These are phyloP conservation scores for Allium cepa DNA, from an alignment of 106 monocot genomes.

Conservation along the genomic window DNA sequence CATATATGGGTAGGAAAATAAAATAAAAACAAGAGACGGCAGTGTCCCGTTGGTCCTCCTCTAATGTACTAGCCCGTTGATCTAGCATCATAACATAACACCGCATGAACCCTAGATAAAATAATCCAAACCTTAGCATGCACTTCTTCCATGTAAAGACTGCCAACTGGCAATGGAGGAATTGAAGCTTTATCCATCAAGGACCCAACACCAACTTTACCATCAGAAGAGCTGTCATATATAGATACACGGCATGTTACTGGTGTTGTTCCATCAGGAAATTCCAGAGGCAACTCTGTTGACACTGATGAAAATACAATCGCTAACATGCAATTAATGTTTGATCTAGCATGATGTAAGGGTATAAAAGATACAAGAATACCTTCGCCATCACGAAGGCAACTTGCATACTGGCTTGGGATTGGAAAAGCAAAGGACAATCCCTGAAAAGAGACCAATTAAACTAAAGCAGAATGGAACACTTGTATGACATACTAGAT, in stretches of 20 bases:
- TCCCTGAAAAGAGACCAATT: constrained; percentile 35
- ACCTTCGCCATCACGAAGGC: constrained; percentile 73
- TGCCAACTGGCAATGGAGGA: constrained; percentile 77
- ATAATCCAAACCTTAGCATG: constrained; percentile 61
- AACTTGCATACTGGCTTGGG: constrained; percentile 68
- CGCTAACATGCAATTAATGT: no score
- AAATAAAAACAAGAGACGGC: no score
- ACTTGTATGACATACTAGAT: not conserved
- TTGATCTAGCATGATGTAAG: no score
- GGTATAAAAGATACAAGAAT: constrained; percentile 1
- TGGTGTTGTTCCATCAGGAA: constrained; percentile 97
- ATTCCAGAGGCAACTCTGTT: constrained; percentile 86
- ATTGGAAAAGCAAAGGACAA: constrained; percentile 96
- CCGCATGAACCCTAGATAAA: not conserved
- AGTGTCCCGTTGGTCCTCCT: no score
- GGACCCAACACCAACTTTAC: constrained; percentile 87
- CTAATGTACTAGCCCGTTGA: no score
- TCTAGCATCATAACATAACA: no score
- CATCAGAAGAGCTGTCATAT: constrained; percentile 72
- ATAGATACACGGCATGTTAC: constrained; percentile 84
- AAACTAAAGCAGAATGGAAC: constrained; percentile 4
- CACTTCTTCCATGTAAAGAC: constrained; percentile 95
- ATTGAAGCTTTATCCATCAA: constrained; percentile 71
- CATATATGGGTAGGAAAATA: no score
- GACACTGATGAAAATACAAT: constrained; percentile 27